Evolutionary conservation across 2,329 filamentous ascomycete genomes (phyloP), one percentile per base, ranked within the genome.

Genomic region (Simplicillium sp.): DNA sequence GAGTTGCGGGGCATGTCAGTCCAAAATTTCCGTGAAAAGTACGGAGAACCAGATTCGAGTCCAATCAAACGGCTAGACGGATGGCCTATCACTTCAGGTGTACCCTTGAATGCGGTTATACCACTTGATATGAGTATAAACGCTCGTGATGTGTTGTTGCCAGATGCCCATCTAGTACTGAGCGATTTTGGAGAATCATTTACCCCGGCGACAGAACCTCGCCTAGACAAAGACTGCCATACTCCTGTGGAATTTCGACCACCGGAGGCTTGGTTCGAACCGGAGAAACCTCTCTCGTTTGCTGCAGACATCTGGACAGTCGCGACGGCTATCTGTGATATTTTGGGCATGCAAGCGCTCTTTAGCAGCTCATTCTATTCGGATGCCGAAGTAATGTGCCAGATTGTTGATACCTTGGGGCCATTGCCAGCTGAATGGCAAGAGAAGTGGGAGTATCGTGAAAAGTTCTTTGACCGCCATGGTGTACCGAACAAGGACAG

Each of bases 111-210:
- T 11, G 55, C 40, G 15, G 43, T 60, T 31, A 15, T 47, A 4
- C 54, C 62, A 1, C 47, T 61, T 12, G 65, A 56, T 57, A 48
- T 66, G 7, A 58, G 63, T 1, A 45, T 55, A 44, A 36, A 49
- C 37, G 56, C 56, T 38, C 48, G 62, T 5, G 40, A 56, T 6
- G 29, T 66, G 16, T 35, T 44, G 8, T 49, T 60, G 1, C 1
- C 11, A n/a, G 47, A 56, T 29, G 47, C 54, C 11, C 52, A 42
- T 11, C 34, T 50, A 25, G 8, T 53, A 1, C 47, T 59, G 2
- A 40, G 41, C 9, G 62, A 66, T 38, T 67, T 65, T 50, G 61
- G 61, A 1, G 52, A 56, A 25, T 50, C 59, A 2, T 66, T 65
- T 41, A 46, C 48, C 7, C 54, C 53, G 4, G 31, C 42, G 11